Percentiles rank a stretch among this genome's conserved stretches.
Evolutionary conservation across 2,329 filamentous ascomycete species (phyloP).

Genomic region (Aspergillus chevalieri): DNA sequence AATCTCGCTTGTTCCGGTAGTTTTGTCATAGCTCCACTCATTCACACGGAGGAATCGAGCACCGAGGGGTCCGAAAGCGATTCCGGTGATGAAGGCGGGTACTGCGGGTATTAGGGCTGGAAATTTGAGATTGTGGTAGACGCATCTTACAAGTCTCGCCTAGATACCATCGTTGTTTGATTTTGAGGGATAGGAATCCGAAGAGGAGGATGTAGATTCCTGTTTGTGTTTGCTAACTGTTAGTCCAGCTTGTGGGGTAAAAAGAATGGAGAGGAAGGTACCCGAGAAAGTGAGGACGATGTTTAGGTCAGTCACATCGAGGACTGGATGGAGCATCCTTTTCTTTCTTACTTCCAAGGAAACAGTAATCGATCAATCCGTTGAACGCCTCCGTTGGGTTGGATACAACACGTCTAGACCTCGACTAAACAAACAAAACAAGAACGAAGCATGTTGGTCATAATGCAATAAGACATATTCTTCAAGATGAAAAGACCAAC

Average conservation of each 20-base stretch:
- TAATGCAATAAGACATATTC: too few relatives aligned
- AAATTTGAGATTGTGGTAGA: neutral
- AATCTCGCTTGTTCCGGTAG: conserved; percentile 32
- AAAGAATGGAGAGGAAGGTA: neutral
- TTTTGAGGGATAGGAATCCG: conserved; percentile 30
- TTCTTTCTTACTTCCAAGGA: too few relatives aligned
- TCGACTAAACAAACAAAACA: too few relatives aligned
- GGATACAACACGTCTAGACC: too few relatives aligned
- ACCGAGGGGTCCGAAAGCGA: conserved; percentile 50
- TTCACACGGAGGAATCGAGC: conserved; percentile 48
- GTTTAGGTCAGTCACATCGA: conserved; percentile 1
- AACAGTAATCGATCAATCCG: too few relatives aligned
- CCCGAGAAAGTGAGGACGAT: neutral
- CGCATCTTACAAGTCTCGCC: conserved; percentile 32
- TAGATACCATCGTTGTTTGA: conserved; percentile 35
- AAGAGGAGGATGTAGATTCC: conserved; percentile 28
- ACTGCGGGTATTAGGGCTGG: conserved; percentile 32
- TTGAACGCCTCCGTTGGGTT: too few relatives aligned
- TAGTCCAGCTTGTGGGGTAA: neutral
- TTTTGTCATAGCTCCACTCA: conserved; percentile 30
- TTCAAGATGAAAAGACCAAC: too few relatives aligned
- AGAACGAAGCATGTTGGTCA: too few relatives aligned
- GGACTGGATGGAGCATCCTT: neutral
- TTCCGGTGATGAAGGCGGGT: conserved; percentile 50
- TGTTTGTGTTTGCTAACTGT: conserved; percentile 3